Evolutionary conservation across 441 rosid species (phyloP), one percentile per base, ranked within the genome.

Genomic region (Erodium texanum): DNA sequence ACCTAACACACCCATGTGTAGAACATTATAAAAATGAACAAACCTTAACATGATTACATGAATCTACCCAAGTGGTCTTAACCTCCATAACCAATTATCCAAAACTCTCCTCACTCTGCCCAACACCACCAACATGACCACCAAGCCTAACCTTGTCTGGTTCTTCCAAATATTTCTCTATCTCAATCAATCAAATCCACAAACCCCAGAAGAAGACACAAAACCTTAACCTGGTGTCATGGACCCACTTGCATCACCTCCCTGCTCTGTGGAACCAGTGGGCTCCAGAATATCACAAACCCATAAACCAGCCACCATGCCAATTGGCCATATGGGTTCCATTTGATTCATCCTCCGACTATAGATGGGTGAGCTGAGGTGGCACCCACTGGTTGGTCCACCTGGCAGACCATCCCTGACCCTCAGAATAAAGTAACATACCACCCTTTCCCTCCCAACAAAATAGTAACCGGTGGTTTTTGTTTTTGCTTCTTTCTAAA

Each of bases 391-490:
- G 0, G 68, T 45, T 68, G 73, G 61, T 20, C 48, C 32, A 64
- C 67, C 20, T 64, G 67, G 43, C 43, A 36, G 15, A 18, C 43
- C 50, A 43, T 64, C 0, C 32, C 48, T 64, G 29, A 10, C 59
- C 24, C 10, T 12, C 9, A 23, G 41, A 24, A 74, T 65, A 70
- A 50, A 48, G n/a, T n/a, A 27, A 27, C 29, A 27, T 27, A 27
- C 29, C 50, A 15, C 22, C 9, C 58, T 61, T 74, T 54, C 62
- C 22, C 23, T 54, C 66, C 67, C 27, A 29, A 74, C 75, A 69
- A 77, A 73, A 34, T 38, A 66, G 80, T 78, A 59, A 23, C 75
- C 78, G 75, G 73, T 75, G 76, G 67, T 80, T 59, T 76, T 68
- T 70, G 84, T 75, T 68, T 64, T 56, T 66, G 32, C 59, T 65